Base-by-base conservation (phyloP, 1,139 yeast species). In the Diutina catenulata region DNA sequence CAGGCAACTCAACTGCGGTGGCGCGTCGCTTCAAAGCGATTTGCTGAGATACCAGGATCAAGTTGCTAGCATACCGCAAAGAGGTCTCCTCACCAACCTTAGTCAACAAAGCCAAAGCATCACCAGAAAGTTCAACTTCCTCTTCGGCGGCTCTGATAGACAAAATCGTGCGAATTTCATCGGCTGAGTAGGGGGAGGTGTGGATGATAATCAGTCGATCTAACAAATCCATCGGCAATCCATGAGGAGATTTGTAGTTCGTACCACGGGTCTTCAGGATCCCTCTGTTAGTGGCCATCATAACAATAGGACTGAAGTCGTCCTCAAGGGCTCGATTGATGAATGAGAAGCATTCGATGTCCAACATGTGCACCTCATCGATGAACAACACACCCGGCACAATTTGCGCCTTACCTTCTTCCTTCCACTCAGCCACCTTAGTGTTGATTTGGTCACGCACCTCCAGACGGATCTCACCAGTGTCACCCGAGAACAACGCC, bases 331-430 rank as follows among this genome's bases (percentile, higher is more conserved):
- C 97, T 47, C 98, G 74, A 65, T 93, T 93, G 53, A 93, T 76
- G 58, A 84, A 93, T 20, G 98, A 82, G 54, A 91, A 93, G 57
- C 96, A 81, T 61, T 93, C 99, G 51, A 93, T 84, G 58, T 93
- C 99, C 48, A 93, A 75, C 97, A 93, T 93, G 62, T 93, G 98
- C 39, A 88, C 97, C 62, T 93, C 99, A 61, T 93, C 99, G 51
- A 93, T 86, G 60, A 93, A 93, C 50, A 93, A 68, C 10, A 93
- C 98, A 48, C 99, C 99, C n/a, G 98, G 97, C 38, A 87, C 82
- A 47, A 93, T 88, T 51, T 88, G 96, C 10, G 98, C 98, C 59
- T 91, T 93, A 42, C 98, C 98, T 68, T 93, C 98, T 66, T 93
- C 99, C 54, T 83, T 86, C 98, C 98, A 93, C 62, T 93, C 98